A percentile compares a stretch with the other conserved stretches of the same genome.
These are phyloP conservation scores for Globisporangium ultimum DNA, from an alignment of 352 stramenopile species.

Conservation along the genomic window DNA sequence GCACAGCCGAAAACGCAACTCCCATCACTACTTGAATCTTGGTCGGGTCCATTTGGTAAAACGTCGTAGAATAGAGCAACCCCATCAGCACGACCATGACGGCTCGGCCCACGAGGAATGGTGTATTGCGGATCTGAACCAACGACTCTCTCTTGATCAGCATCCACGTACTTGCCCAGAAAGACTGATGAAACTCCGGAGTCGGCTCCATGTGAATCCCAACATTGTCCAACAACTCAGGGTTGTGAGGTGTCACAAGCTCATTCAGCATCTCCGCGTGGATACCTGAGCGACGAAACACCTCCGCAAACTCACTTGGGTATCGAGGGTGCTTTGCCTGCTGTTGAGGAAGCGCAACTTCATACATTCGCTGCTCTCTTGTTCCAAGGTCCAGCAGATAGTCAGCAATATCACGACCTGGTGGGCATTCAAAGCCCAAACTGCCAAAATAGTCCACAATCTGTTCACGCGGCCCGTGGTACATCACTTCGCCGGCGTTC, in stretches of 20 bases:
- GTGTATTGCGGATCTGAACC: slow-evolving; percentile 52
- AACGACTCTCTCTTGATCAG: slow-evolving; percentile 65
- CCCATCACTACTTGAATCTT: slow-evolving; percentile 67
- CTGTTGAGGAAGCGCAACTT: slow-evolving; percentile 10
- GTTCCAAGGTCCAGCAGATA: slow-evolving; percentile 80
- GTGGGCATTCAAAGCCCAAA: slow-evolving; percentile 60
- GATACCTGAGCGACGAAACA: slow-evolving; percentile 38
- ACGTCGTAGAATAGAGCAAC: slow-evolving; percentile 43
- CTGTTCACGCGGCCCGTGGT: slow-evolving; percentile 63
- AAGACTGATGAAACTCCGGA: slow-evolving; percentile 39
- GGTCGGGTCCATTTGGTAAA: slow-evolving; percentile 43
- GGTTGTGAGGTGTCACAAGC: slow-evolving; percentile 86
- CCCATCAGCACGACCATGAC: slow-evolving; percentile 54
- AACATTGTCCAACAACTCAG: slow-evolving; percentile 83
- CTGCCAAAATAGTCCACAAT: slow-evolving; percentile 71
- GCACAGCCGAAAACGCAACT: slow-evolving; percentile 77
- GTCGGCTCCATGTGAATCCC: slow-evolving; percentile 41
- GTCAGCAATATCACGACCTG: slow-evolving; percentile 85
- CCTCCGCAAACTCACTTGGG: slow-evolving; percentile 42
- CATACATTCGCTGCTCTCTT: slow-evolving; percentile 28
- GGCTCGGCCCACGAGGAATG: slow-evolving; percentile 44
- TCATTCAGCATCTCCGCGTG: slow-evolving; percentile 50
- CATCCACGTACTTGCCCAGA: slow-evolving; percentile 37
- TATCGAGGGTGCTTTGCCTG: slow-evolving; percentile 20
- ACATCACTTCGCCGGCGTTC: slow-evolving; percentile 87